These are phyloP conservation scores for Entomortierella lignicola DNA, from an alignment of 192 early-diverging fungal genomes.

Conservation along the genomic window DNA sequence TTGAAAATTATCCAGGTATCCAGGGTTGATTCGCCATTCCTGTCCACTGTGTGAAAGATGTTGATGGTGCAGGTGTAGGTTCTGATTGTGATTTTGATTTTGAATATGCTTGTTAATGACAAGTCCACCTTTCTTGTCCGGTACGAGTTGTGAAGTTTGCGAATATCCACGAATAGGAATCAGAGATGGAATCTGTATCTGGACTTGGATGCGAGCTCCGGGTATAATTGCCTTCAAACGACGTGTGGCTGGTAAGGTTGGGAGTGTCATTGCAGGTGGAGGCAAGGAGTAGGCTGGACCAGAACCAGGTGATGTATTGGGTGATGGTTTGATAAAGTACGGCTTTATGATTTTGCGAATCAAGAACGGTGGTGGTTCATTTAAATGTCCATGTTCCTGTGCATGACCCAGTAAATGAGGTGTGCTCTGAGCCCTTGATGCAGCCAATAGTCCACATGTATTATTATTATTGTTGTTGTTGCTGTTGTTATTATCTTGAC, in stretches of 20 bases:
- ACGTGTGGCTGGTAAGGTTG: constrained; percentile 32
- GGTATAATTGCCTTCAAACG: constrained; percentile 50
- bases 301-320: constrained; percentile 9
- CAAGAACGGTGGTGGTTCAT: constrained; percentile 23
- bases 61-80: too few relatives aligned
- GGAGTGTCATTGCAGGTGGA: constrained; percentile 41
- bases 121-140: constrained; percentile 39
- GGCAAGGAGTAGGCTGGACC: constrained; percentile 29
- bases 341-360: constrained; percentile 46
- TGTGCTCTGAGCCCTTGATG: constrained; percentile 5
- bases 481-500: too few relatives aligned
- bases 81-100: too few relatives aligned
- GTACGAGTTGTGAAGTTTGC: constrained; percentile 34
- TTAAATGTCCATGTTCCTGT: neutral
- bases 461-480: neutral
- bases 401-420: constrained; percentile 9
- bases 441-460: constrained; percentile 7
- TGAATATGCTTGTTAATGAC: constrained; percentile 17
- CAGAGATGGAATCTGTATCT: constrained; percentile 39
- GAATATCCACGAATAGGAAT: constrained; percentile 47
- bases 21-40: constrained; percentile 1
- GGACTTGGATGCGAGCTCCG: constrained; percentile 46
- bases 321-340: constrained; percentile 45
- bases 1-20: constrained; percentile 43
- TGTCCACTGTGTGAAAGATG: constrained; percentile 1